These are phyloP conservation scores for Syzygium jambos DNA, from an alignment of 345 rosid genomes.

Conservation along the genomic window DNA sequence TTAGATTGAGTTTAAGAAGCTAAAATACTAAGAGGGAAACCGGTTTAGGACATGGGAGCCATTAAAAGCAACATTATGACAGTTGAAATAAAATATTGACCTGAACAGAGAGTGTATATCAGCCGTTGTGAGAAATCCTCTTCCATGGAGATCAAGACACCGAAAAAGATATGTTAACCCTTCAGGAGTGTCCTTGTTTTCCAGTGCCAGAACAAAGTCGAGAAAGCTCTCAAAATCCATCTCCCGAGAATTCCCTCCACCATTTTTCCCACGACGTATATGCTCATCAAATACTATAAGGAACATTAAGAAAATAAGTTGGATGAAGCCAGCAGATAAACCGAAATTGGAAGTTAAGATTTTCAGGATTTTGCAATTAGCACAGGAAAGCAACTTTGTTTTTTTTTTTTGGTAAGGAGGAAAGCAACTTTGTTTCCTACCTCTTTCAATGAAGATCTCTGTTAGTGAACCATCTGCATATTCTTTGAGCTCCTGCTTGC, in stretches of 20 bases:
- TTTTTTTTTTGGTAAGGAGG: too few relatives aligned
- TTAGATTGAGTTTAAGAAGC: background rate
- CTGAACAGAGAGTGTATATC: conserved; percentile 99
- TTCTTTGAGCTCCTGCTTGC: conserved; percentile 95
- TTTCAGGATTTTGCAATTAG: background rate
- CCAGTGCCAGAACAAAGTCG: conserved; percentile 91
- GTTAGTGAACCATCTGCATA: conserved; percentile 97
- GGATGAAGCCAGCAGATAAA: background rate
- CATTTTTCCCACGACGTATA: conserved; percentile 69
- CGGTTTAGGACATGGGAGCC: background rate
- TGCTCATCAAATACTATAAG: conserved; percentile 87
- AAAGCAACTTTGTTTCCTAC: conserved; percentile 16
- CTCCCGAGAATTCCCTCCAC: conserved; percentile 67
- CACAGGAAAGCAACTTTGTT: background rate
- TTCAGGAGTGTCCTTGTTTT: conserved; percentile 96
- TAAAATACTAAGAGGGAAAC: background rate
- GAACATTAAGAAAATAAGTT: conserved; percentile 3
- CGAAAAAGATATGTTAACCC: conserved; percentile 91
- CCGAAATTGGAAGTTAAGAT: background rate
- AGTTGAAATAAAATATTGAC: conserved; percentile 15
- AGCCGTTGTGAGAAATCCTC: conserved; percentile 89
- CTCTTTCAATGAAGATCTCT: conserved; percentile 91
- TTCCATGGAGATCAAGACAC: conserved; percentile 82
- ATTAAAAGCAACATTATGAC: background rate
- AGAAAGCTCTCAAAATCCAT: conserved; percentile 96